Evolutionary conservation across 83 land plant species (phyloP).

Genomic region (Isoetes engelmannii): DNA sequence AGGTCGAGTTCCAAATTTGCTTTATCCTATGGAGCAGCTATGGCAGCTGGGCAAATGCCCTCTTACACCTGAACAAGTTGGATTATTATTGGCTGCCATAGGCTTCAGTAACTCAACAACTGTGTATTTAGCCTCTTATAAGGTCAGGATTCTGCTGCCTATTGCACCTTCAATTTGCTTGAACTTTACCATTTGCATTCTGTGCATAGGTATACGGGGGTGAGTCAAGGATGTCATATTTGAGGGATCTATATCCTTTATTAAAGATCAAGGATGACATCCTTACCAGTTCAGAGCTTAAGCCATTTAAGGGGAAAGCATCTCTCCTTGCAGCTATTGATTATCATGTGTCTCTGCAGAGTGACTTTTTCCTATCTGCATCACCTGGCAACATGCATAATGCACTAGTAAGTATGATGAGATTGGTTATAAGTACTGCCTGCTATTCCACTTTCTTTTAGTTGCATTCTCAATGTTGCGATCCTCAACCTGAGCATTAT

Average conservation of each 20-base stretch:
- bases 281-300: constrained; percentile 51
- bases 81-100: constrained; percentile 70
- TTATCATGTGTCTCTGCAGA: constrained; percentile 73
- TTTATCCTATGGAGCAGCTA: constrained; percentile 59
- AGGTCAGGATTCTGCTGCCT: constrained; percentile 31
- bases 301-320: constrained; percentile 58
- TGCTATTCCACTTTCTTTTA: not conserved
- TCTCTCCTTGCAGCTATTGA: constrained; percentile 81
- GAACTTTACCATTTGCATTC: constrained; percentile 1
- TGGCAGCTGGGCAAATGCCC: constrained; percentile 78
- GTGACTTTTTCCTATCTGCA: constrained; percentile 78
- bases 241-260: constrained; percentile 58
- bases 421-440: not conserved
- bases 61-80: constrained; percentile 88
- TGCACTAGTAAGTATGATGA: constrained; percentile 56
- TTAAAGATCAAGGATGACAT: constrained; percentile 68
- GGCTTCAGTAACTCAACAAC: constrained; percentile 69
- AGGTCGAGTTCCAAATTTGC: constrained; percentile 79
- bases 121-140: constrained; percentile 83
- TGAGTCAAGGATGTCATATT: constrained; percentile 60
- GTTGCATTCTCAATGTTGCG: not conserved
- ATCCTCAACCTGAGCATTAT: not conserved
- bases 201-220: constrained; percentile 80
- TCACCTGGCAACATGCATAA: constrained; percentile 97
- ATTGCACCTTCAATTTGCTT: not conserved